Conservation (phyloP, 176 grass and related monocot genomes). For the Canna indica region DNA sequence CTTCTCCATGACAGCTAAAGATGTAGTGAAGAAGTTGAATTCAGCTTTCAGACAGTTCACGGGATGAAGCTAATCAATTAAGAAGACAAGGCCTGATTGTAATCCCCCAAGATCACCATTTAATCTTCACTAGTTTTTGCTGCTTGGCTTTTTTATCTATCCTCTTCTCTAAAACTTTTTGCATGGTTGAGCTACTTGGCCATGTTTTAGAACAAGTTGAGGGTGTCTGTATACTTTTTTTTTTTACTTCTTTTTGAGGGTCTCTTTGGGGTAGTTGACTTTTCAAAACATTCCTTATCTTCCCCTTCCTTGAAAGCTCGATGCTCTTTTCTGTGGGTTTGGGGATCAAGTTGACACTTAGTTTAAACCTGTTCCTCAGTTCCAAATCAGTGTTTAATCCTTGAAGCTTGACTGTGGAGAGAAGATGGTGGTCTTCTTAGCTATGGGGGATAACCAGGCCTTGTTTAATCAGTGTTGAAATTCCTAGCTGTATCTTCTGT, state of each 20-base stretch:
- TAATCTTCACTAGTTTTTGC: slow-evolving; percentile 56
- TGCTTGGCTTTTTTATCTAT: slow-evolving; percentile 6
- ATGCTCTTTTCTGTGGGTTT: no score
- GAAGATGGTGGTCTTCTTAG: neutral
- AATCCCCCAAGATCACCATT: slow-evolving; percentile 28
- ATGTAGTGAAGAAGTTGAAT: slow-evolving; percentile 84
- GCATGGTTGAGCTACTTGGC: slow-evolving; percentile 24
- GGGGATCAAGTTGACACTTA: no score
- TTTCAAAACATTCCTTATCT: slow-evolving; percentile 27
- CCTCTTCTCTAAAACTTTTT: slow-evolving; percentile 24
- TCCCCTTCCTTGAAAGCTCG: slow-evolving; percentile 14
- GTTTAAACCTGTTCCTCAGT: no score
- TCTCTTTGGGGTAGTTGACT: slow-evolving; percentile 18
- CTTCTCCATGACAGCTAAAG: slow-evolving; percentile 76
- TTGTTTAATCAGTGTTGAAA: no score
- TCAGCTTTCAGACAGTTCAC: slow-evolving; percentile 54
- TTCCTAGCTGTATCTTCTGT: no score
- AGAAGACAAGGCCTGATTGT: no score
- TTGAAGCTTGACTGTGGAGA: neutral
- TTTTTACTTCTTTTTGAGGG: slow-evolving; percentile 16
- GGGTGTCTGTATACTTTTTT: neutral
- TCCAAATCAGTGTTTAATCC: neutral
- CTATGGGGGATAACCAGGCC: no score
- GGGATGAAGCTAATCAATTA: slow-evolving; percentile 28
- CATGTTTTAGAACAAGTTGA: slow-evolving; percentile 15